Conservation (phyloP, 192 early-diverging fungal species). For the Backusella liffmaniae region DNA sequence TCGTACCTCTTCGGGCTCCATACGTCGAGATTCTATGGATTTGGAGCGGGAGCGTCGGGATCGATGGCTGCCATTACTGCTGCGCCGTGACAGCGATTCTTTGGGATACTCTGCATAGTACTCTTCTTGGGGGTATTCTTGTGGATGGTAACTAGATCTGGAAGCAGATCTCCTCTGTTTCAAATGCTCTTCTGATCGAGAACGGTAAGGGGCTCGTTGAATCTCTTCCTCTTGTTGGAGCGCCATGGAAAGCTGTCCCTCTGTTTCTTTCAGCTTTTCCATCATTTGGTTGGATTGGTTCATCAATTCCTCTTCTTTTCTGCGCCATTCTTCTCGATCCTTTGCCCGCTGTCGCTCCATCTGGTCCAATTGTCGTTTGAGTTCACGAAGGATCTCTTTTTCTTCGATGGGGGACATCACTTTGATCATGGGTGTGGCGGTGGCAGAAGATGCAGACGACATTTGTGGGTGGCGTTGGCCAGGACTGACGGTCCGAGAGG, state of each 20-base stretch:
- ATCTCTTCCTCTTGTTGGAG: conserved; percentile 37
- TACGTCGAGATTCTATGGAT: background rate
- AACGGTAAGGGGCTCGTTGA: conserved; percentile 48
- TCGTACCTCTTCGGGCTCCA: background rate
- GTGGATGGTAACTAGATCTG: background rate
- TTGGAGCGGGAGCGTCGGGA: background rate
- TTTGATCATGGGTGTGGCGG: background rate
- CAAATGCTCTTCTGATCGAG: background rate
- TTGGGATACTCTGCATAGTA: background rate
- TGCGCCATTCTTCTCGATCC: background rate
- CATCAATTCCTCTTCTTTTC: background rate
- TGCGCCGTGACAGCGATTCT: background rate
- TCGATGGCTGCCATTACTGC: background rate
- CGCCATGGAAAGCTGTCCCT: conserved; percentile 15
- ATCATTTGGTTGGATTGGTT: conserved; percentile 3
- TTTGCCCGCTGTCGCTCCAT: conserved; percentile 37
- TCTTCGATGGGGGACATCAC: background rate
- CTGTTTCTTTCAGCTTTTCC: conserved; percentile 24
- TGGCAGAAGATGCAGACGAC: background rate
- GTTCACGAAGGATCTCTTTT: background rate
- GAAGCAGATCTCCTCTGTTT: background rate
- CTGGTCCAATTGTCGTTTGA: conserved; percentile 9
- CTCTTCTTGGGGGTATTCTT: background rate
- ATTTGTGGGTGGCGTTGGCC: background rate
- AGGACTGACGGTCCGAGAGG: background rate